Percentiles rank a stretch among this genome's conserved stretches.
phyloP scores from a whole-genome alignment of 208 protist genomes.

The Trypanosoma melophagium region DNA sequence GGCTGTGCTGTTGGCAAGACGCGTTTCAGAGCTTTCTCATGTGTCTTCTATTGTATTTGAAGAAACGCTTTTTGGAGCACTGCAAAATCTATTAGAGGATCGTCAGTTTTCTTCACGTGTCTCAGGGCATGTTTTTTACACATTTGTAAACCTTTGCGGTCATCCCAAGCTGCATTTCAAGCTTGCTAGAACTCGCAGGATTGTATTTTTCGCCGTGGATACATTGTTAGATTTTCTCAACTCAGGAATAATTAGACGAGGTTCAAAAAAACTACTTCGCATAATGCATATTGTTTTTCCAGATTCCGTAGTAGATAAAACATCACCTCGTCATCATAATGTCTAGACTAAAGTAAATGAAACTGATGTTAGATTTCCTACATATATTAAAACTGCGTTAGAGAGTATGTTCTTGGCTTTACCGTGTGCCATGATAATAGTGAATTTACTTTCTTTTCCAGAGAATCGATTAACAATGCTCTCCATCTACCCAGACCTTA shows the following conservation, averaged over 20 bases:
- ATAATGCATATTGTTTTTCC: neutral
- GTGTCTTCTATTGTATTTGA: constrained; percentile 26
- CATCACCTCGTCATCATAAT: no score
- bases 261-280: constrained; percentile 7
- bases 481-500: constrained; percentile 13
- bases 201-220: constrained; percentile 23
- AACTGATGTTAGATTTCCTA: neutral
- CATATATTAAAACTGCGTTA: neutral
- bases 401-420: constrained; percentile 4
- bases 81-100: constrained; percentile 23
- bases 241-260: neutral
- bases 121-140: constrained; percentile 6
- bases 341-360: no score
- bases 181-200: constrained; percentile 14
- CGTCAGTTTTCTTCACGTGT: neutral
- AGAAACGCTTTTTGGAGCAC: constrained; percentile 15
- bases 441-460: constrained; percentile 28
- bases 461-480: constrained; percentile 22
- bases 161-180: constrained; percentile 30
- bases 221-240: constrained; percentile 8
- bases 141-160: constrained; percentile 25
- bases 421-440: constrained; percentile 23
- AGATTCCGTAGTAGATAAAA: neutral
- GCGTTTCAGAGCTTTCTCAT: constrained; percentile 25
- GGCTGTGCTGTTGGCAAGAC: constrained; percentile 19